A percentile compares a stretch with the other conserved stretches of the same genome.
phyloP scores from a whole-genome alignment of 1,284 basidiomycete species.

The Trametes versicolor region DNA sequence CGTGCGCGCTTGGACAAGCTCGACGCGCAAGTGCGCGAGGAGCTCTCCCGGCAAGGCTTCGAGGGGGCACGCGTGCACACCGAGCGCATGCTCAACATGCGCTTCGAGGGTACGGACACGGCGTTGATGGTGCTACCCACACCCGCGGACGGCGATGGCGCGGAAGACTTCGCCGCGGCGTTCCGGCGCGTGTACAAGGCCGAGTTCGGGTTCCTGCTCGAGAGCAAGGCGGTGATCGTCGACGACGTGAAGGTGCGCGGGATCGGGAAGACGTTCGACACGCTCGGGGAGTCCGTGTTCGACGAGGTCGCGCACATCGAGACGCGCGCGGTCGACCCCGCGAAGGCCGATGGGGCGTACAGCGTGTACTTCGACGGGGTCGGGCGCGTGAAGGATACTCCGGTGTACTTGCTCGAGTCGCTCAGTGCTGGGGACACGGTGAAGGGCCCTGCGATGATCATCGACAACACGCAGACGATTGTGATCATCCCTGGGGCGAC shows the following conservation, averaged over 20 bases:
- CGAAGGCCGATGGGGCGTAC: slow-evolving; percentile 60
- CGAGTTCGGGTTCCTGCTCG: slow-evolving; percentile 93
- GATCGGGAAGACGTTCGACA: slow-evolving; percentile 91
- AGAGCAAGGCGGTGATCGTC: slow-evolving; percentile 82
- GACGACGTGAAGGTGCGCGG: slow-evolving; percentile 93
- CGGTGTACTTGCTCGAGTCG: slow-evolving; percentile 78
- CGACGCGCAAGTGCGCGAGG: slow-evolving; percentile 67
- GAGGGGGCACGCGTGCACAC: slow-evolving; percentile 71
- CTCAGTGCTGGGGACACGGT: slow-evolving; percentile 78
- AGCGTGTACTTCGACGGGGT: slow-evolving; percentile 84
- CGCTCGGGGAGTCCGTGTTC: slow-evolving; percentile 84
- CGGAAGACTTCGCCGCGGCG: slow-evolving; percentile 80
- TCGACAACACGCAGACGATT: slow-evolving; percentile 94
- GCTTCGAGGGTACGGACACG: slow-evolving; percentile 93
- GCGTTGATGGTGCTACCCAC: slow-evolving; percentile 86
- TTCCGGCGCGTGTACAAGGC: slow-evolving; percentile 83
- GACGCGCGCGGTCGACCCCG: slow-evolving; percentile 52
- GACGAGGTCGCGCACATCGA: slow-evolving; percentile 67
- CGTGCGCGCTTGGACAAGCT: slow-evolving; percentile 74
- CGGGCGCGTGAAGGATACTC: slow-evolving; percentile 80
- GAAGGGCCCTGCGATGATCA: slow-evolving; percentile 87
- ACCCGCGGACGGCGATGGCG: slow-evolving; percentile 59
- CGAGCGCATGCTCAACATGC: slow-evolving; percentile 91
- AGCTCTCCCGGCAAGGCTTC: slow-evolving; percentile 86
- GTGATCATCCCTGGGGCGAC: slow-evolving; percentile 78